A percentile compares a stretch with the other conserved stretches of the same genome.
Conservation (phyloP, 495 filamentous ascomycete genomes). For the Darksidea phi region DNA sequence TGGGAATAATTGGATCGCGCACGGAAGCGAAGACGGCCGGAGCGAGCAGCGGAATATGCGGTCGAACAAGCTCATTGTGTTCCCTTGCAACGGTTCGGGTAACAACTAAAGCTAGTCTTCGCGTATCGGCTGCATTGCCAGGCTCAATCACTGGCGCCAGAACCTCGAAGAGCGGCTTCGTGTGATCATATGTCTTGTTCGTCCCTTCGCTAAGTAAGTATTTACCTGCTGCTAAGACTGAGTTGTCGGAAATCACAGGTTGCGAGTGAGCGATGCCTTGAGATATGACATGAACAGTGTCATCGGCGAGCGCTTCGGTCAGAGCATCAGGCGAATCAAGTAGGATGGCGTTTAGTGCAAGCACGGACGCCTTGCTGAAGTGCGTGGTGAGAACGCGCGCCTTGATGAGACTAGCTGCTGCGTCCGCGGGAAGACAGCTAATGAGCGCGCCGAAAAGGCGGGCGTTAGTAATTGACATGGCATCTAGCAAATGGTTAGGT, state of each 20-base stretch:
- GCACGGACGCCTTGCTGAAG: conserved; percentile 65
- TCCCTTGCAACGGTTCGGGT: conserved; percentile 78
- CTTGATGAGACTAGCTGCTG: conserved; percentile 68
- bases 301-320: conserved; percentile 62
- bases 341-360: conserved; percentile 85
- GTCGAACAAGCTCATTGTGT: conserved; percentile 70
- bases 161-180: conserved; percentile 74
- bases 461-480: conserved; percentile 83
- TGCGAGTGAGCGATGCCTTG: conserved; percentile 71
- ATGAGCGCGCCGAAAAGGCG: conserved; percentile 84
- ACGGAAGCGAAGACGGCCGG: conserved; percentile 86
- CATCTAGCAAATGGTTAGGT: conserved; percentile 44
- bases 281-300: conserved; percentile 71
- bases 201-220: conserved; percentile 67
- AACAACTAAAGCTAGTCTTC: conserved; percentile 84
- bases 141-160: conserved; percentile 72
- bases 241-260: conserved; percentile 81
- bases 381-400: conserved; percentile 72
- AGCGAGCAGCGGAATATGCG: conserved; percentile 74
- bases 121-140: conserved; percentile 73
- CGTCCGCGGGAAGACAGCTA: conserved; percentile 70
- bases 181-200: conserved; percentile 63
- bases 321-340: conserved; percentile 71
- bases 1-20: conserved; percentile 88
- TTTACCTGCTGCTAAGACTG: conserved; percentile 91